phyloP scores from a whole-genome alignment of 352 stramenopile species.

The Phytopythium kandeliae region DNA sequence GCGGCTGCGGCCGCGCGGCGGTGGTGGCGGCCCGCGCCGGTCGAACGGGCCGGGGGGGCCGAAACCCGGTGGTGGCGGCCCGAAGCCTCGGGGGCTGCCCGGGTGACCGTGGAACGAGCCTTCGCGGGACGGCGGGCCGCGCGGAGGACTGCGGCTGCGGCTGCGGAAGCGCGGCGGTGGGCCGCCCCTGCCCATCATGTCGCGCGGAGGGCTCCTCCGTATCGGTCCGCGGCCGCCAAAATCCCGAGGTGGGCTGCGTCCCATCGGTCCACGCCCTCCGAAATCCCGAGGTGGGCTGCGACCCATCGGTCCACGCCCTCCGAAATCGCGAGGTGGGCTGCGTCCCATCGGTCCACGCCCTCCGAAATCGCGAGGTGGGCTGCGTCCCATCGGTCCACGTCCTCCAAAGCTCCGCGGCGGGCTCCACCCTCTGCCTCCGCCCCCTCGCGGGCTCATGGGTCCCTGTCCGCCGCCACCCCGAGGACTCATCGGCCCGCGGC shows the following conservation, averaged over 20 bases:
- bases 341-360: constrained; percentile 8
- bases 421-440: constrained; percentile 4
- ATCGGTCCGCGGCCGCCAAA: constrained; percentile 12
- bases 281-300: neutral
- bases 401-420: constrained; percentile 16
- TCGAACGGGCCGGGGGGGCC: constrained; percentile 18
- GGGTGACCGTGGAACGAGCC: constrained; percentile 2
- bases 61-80: constrained; percentile 22
- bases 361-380: constrained; percentile 1
- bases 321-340: constrained; percentile 18
- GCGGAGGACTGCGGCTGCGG: constrained; percentile 1
- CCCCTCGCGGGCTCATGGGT: neutral
- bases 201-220: constrained; percentile 3
- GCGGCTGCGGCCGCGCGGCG: constrained; percentile 20
- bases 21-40: constrained; percentile 8
- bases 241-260: constrained; percentile 14
- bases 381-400: neutral
- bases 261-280: constrained; percentile 6
- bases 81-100: constrained; percentile 7
- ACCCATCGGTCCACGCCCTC: constrained; percentile 8
- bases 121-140: constrained; percentile 1
- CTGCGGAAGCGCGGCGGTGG: neutral
- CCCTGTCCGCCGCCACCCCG: neutral
- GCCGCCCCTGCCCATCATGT: neutral
- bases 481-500: constrained; percentile 1